A percentile compares a stretch with the other conserved stretches of the same genome.
Evolutionary conservation across 257 asterid genomes (phyloP).

Genomic region (Solanum piurae): DNA sequence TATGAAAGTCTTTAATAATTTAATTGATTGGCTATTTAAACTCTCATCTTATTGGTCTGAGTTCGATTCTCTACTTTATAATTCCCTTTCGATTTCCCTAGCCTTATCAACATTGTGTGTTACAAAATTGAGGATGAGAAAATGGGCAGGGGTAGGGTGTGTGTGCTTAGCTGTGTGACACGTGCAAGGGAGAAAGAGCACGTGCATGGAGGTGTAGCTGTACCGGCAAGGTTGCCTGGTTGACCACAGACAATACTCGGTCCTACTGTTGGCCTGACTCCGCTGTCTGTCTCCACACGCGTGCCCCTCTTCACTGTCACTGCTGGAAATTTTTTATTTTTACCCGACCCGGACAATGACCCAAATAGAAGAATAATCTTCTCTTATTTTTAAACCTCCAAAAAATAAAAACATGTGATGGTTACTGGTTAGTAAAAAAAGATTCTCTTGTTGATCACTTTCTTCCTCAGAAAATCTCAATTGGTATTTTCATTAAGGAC

Average conservation of each 20-base stretch:
- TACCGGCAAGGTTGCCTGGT: conserved; percentile 36
- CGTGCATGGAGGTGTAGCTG: conserved; percentile 35
- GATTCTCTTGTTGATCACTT: background rate
- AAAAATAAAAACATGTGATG: conserved; percentile 2
- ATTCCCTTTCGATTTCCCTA: no score
- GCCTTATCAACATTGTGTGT: background rate
- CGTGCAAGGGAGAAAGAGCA: conserved; percentile 32
- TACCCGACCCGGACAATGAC: background rate
- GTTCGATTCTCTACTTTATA: no score
- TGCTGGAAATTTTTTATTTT: background rate
- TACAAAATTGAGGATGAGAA: background rate
- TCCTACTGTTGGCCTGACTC: conserved; percentile 2
- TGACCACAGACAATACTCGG: conserved; percentile 41
- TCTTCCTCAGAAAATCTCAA: background rate
- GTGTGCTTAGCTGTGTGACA: conserved; percentile 33
- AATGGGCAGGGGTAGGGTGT: background rate
- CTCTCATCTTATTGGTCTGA: no score
- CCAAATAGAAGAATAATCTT: background rate
- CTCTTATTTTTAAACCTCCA: background rate
- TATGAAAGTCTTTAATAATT: no score
- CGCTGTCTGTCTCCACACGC: conserved; percentile 7
- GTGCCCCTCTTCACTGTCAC: background rate
- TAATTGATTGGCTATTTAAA: no score
- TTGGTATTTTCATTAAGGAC: background rate
- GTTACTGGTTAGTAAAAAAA: background rate